Evolutionary conservation across 2,329 filamentous ascomycete species (phyloP).

Genomic region (Aquanectria penicillioides): DNA sequence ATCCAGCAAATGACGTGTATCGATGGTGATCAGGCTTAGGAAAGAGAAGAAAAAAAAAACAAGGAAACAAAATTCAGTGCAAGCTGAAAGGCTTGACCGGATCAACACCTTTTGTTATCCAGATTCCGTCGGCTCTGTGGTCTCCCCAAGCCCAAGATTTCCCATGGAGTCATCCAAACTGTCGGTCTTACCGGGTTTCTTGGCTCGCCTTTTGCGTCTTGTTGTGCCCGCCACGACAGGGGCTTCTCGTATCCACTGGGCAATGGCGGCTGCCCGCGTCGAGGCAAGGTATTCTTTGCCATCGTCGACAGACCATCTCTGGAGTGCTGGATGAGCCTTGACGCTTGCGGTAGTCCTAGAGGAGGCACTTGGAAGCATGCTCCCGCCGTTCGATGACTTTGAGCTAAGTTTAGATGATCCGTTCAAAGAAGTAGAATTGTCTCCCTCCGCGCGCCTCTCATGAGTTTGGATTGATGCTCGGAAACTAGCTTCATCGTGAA

Average conservation of each 20-base stretch:
- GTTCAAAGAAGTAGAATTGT: no score
- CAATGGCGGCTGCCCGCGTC: conserved; percentile 74
- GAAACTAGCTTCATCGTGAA: conserved; percentile 60
- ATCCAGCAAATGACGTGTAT: background rate
- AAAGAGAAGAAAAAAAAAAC: background rate
- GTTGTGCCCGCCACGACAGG: conserved; percentile 52
- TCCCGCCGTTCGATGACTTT: no score
- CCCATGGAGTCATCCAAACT: conserved; percentile 20
- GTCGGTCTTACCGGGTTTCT: conserved; percentile 31
- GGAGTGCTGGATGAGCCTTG: conserved; percentile 48
- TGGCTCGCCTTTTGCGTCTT: conserved; percentile 51
- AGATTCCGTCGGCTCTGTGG: background rate
- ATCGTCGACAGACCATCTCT: conserved; percentile 36
- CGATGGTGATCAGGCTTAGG: background rate
- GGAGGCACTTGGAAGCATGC: no score
- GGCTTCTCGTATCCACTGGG: conserved; percentile 74
- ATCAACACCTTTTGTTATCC: background rate
- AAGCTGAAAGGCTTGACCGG: no score
- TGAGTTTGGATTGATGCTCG: no score
- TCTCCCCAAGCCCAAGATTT: conserved; percentile 22
- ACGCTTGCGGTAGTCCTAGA: no score
- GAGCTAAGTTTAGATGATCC: no score
- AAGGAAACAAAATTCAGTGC: background rate
- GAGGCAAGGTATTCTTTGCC: conserved; percentile 64
- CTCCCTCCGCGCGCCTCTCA: no score